Evolutionary conservation across 768 basidiomycete species (phyloP).

Genomic region (Rhodotorula diobovata): DNA sequence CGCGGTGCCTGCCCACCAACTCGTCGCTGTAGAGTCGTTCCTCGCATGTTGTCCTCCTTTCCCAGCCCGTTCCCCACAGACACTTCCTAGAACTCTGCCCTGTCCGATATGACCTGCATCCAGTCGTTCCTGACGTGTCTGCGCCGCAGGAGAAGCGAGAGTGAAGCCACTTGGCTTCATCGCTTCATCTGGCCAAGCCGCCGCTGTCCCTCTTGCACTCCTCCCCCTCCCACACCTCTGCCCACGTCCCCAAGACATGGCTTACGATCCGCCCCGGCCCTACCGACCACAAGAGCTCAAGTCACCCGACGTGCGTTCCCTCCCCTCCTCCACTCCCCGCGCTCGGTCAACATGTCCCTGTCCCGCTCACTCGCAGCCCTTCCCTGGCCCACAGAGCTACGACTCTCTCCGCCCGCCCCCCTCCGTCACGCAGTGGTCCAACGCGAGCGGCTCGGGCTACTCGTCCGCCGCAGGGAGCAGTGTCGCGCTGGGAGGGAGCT

Average conservation of each 20-base stretch:
- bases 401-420: conserved; percentile 6
- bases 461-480: background rate
- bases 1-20: background rate
- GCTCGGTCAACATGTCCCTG: too few species aligned
- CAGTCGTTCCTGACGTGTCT: too few species aligned
- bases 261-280: background rate
- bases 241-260: background rate
- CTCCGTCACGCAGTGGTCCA: background rate
- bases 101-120: too few species aligned
- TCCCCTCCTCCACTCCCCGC: too few species aligned
- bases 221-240: background rate
- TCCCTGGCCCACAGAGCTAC: background rate
- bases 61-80: background rate
- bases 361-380: background rate
- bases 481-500: background rate
- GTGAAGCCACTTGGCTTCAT: too few species aligned
- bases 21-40: too few species aligned
- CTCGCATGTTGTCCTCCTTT: background rate
- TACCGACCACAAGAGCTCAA: background rate
- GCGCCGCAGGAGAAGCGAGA: too few species aligned
- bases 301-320: conserved; percentile 1
- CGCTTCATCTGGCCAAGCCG: too few species aligned
- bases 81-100: background rate
- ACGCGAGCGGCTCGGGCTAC: background rate
- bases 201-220: too few species aligned